Percentiles rank a stretch among this genome's conserved stretches.
Evolutionary conservation across 345 rosid species (phyloP).

Genomic region (rapeseed (Brassica napus)): Da-Ae NC_063444.1:6056501-6057000

Average conservation of each 20-base stretch:
- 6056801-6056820: conserved; percentile 96
- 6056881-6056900: conserved; percentile 75
- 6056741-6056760: conserved; percentile 78
- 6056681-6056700: conserved; percentile 68
- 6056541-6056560: conserved; percentile 98
- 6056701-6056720: conserved; percentile 41
- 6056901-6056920: conserved; percentile 92
- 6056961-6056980: conserved; percentile 82
- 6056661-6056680: background rate
- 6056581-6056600: conserved; percentile 76
- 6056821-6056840: conserved; percentile 85
- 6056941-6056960: conserved; percentile 68
- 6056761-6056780: conserved; percentile 65
- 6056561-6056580: conserved; percentile 83
- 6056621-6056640: conserved; percentile 2
- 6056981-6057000: conserved; percentile 63
- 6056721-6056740: conserved; percentile 58
- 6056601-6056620: conserved; percentile 50
- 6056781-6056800: conserved; percentile 85
- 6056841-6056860: conserved; percentile 90
- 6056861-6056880: conserved; percentile 85
- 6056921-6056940: conserved; percentile 79
- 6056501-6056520: background rate
- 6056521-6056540: conserved; percentile 44
- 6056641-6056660: conserved; percentile 6